A percentile compares a stretch with the other conserved stretches of the same genome.
Evolutionary conservation across 1,284 basidiomycete genomes (phyloP).

Genomic region (Tilletia caries): DNA sequence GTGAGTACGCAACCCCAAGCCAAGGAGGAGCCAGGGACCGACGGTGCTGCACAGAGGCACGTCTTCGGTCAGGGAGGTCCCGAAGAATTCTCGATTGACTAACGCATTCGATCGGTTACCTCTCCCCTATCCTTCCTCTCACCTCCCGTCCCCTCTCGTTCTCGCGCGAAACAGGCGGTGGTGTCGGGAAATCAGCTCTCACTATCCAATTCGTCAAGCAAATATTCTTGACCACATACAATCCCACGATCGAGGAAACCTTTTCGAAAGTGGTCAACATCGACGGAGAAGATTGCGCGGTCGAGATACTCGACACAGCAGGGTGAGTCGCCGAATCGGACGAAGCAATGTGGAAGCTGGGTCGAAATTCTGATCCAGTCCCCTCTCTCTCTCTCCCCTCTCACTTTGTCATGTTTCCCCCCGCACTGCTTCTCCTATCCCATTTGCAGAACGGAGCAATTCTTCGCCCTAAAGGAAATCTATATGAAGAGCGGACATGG

Average conservation of each 20-base stretch:
- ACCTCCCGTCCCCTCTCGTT: neutral
- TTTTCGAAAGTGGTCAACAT: constrained; percentile 43
- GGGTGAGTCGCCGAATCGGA: constrained; percentile 31
- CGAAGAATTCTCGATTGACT: neutral
- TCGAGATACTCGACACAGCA: constrained; percentile 48
- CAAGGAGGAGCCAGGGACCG: neutral
- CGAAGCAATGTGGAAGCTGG: too few relatives aligned
- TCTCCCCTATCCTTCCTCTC: neutral
- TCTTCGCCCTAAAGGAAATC: constrained; percentile 47
- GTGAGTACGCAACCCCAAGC: constrained; percentile 14
- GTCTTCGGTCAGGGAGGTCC: too few relatives aligned
- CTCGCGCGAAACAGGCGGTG: constrained; percentile 28
- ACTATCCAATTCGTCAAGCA: constrained; percentile 46
- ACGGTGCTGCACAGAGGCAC: neutral
- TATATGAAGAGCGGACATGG: constrained; percentile 46
- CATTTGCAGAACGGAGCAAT: constrained; percentile 41
- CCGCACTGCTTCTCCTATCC: neutral
- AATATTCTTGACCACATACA: constrained; percentile 45
- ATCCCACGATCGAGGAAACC: constrained; percentile 50
- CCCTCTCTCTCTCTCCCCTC: neutral
- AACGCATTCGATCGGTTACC: neutral
- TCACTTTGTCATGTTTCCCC: neutral
- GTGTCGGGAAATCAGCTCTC: constrained; percentile 47
- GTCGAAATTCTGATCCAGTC: too few relatives aligned
- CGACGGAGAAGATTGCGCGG: constrained; percentile 40